Conservation (phyloP, 2,329 filamentous ascomycete genomes). For the Pseudogymnoascus sp. region DNA sequence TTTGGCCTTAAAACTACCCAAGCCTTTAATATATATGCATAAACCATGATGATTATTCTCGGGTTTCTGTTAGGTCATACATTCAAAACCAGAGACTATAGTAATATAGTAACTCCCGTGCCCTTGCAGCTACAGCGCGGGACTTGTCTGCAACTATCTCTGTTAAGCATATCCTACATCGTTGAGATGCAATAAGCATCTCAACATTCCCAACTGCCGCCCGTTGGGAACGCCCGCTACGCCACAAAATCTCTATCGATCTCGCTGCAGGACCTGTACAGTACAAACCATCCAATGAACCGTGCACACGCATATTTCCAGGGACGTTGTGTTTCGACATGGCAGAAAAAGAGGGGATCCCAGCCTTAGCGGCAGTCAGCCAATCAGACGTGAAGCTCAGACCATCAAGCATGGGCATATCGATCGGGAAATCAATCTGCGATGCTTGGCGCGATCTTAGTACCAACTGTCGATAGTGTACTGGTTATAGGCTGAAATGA, state of each 20-base stretch:
- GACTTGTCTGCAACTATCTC: background rate
- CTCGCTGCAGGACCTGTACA: background rate
- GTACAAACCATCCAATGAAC: background rate
- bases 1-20: background rate
- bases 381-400: background rate
- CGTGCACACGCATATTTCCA: background rate
- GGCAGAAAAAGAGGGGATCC: background rate
- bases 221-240: background rate
- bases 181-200: background rate
- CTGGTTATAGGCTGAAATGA: background rate
- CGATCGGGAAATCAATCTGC: background rate
- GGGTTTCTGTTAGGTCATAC: background rate
- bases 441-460: background rate
- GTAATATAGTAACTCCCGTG: background rate
- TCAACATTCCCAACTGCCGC: background rate
- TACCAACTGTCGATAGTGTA: background rate
- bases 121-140: background rate
- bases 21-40: background rate
- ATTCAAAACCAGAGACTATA: background rate
- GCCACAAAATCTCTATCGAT: background rate
- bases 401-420: background rate
- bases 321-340: background rate
- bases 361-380: background rate
- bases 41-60: background rate
- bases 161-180: background rate